These are phyloP conservation scores for Zygnema circumcarinatum DNA, from an alignment of 139 green algal genomes.

Conservation along the genomic window DNA sequence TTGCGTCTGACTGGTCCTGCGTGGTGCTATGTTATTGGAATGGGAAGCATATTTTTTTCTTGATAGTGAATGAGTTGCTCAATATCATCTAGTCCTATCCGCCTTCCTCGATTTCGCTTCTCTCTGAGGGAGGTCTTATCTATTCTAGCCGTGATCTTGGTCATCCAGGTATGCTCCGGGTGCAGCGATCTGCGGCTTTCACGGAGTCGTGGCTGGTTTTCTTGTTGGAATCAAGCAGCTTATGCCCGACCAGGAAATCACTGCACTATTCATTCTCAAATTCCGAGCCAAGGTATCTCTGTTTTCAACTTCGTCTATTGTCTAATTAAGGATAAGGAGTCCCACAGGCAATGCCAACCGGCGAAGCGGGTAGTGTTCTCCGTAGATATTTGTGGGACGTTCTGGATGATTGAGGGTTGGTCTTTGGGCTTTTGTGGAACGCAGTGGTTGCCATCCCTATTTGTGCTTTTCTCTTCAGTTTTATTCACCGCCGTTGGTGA, in stretches of 20 bases:
- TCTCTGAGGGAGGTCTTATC: too few species aligned
- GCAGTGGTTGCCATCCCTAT: constrained; percentile 76
- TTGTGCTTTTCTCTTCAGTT: constrained; percentile 56
- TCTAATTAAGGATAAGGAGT: too few species aligned
- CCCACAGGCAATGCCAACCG: neutral
- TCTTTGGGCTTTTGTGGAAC: neutral
- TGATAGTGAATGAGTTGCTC: too few species aligned
- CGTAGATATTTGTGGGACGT: too few species aligned
- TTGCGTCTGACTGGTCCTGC: too few species aligned
- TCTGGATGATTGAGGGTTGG: too few species aligned
- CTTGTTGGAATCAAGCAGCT: constrained; percentile 93
- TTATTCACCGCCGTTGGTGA: constrained; percentile 39
- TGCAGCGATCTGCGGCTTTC: constrained; percentile 79
- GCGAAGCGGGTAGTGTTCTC: too few species aligned
- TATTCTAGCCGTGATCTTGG: too few species aligned
- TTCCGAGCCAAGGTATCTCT: constrained; percentile 73
- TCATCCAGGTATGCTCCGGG: constrained; percentile 58
- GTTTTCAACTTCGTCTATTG: neutral
- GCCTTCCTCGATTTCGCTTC: neutral
- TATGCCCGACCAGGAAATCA: constrained; percentile 86
- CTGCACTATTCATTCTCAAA: constrained; percentile 73
- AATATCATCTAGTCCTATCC: too few species aligned
- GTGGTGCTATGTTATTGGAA: too few species aligned
- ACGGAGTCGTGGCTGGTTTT: constrained; percentile 81
- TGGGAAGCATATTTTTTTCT: too few species aligned